Evolutionary conservation across 1,139 yeast genomes (phyloP), one percentile per base, ranked within the genome.

Genomic region (Pichia sp.): DNA sequence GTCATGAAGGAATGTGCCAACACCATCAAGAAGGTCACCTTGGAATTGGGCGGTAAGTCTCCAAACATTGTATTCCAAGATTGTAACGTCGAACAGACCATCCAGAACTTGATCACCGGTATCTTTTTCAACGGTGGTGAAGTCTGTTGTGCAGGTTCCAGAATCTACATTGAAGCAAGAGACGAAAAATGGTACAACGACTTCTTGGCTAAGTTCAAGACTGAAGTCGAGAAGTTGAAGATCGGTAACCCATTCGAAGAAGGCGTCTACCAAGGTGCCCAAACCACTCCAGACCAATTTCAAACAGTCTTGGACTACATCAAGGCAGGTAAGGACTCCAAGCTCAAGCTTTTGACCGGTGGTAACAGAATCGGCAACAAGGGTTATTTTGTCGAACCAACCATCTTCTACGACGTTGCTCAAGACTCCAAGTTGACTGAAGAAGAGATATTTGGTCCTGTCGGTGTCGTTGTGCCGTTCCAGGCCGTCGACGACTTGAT

Each of bases 371-470:
- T 75, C 47, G 84, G 81, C 54, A 71, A 76, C 60, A 85, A 84
- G 74, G 96, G 96, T 65, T 88, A 74, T 78, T 88, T 84, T 66
- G 74, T 88, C 66, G 76, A 84, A 74, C 96, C 96, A 72, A 87
- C 95, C 56, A 80, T 87, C 64, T 86, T 88, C 68, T 80, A 85
- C 54, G 84, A 85, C 66, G 93, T 86, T 62, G 76, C 73, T 51
- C 84, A 83, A 68, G 75, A 79, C 66, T 83, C 83, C 84, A 74
- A 75, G 67, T 84, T 87, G 68, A 88, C 84, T 63, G 79, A 75
- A 72, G 96, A 88, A 70, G 96, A 88, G 75, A 88, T 88, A 70
- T 88, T 88, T 61, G 96, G 96, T 55, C 96, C 96, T 49, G 93
- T 88, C 61, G 86, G 87, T 60, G 80, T 89, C 55, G 77, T 87